Conservation (phyloP, 192 early-diverging fungal genomes). For the Mortierella antarctica region DNA sequence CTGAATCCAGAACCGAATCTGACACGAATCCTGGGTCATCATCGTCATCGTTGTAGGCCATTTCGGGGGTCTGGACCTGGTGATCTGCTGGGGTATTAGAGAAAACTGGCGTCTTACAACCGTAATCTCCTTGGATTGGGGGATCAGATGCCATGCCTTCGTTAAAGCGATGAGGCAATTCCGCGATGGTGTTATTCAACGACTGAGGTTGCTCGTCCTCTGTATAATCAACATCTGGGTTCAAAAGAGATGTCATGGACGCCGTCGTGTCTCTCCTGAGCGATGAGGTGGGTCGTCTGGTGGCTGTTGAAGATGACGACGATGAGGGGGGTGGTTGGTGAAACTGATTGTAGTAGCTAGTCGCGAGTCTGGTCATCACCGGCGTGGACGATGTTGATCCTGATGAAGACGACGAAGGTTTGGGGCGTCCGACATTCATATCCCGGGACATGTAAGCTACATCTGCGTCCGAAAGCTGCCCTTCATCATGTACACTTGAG, state of each 20-base stretch:
- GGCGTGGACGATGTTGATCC: conserved; percentile 19
- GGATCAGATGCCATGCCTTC: no score
- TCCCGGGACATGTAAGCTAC: conserved; percentile 49
- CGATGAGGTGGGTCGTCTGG: conserved; percentile 1
- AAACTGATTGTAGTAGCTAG: conserved; percentile 17
- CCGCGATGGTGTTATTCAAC: no score
- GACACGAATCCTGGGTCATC: conserved; percentile 20
- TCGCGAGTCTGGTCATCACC: conserved; percentile 15
- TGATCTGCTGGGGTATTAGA: no score
- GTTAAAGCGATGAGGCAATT: no score
- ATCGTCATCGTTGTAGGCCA: neutral
- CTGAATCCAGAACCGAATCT: conserved; percentile 24
- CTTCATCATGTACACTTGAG: conserved; percentile 28
- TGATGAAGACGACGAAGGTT: neutral
- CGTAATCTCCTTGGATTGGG: no score
- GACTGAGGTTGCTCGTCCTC: no score
- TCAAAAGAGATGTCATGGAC: neutral
- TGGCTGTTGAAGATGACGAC: neutral
- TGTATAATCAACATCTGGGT: no score
- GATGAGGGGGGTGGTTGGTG: neutral
- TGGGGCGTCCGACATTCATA: conserved; percentile 43
- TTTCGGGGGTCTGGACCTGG: no score
- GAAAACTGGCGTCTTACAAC: no score
- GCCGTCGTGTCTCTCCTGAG: conserved; percentile 12
- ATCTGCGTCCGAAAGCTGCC: conserved; percentile 45